Conservation (phyloP, 495 filamentous ascomycete species). For the Podospora pseudocomata region DNA sequence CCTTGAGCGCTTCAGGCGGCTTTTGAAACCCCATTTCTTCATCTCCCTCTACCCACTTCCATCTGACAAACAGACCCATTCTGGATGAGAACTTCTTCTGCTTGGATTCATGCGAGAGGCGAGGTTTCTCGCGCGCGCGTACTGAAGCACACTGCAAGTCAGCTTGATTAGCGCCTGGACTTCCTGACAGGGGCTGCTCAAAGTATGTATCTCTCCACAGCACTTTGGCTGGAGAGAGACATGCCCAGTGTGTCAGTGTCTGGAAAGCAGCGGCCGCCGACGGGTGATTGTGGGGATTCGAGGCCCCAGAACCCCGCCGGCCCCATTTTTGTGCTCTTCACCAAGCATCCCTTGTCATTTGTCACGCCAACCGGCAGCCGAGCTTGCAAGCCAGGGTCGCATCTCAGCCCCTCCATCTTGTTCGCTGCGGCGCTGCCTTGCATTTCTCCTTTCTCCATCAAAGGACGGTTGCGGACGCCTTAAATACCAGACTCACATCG, state of each 20-base stretch:
- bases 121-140: constrained; percentile 26
- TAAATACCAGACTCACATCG: neutral
- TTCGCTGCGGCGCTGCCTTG: constrained; percentile 7
- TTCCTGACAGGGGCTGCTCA: neutral
- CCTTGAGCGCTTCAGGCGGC: neutral
- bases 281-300: constrained; percentile 4
- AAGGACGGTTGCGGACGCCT: constrained; percentile 8
- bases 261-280: constrained; percentile 4
- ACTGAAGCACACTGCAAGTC: constrained; percentile 21
- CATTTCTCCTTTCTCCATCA: constrained; percentile 18
- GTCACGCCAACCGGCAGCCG: constrained; percentile 16
- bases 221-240: neutral
- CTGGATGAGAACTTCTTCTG: neutral
- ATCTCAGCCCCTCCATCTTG: constrained; percentile 21
- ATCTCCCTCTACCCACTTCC: neutral
- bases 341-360: constrained; percentile 16
- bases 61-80: neutral
- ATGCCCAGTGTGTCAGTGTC: neutral
- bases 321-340: neutral
- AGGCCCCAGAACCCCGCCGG: neutral
- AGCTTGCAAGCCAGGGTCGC: constrained; percentile 9
- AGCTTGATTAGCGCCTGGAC: constrained; percentile 5
- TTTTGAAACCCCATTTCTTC: constrained; percentile 3
- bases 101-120: neutral
- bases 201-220: neutral